Evolutionary conservation across 768 basidiomycete genomes (phyloP).

Genomic region (Rhodosporidiobolus sp.): DNA sequence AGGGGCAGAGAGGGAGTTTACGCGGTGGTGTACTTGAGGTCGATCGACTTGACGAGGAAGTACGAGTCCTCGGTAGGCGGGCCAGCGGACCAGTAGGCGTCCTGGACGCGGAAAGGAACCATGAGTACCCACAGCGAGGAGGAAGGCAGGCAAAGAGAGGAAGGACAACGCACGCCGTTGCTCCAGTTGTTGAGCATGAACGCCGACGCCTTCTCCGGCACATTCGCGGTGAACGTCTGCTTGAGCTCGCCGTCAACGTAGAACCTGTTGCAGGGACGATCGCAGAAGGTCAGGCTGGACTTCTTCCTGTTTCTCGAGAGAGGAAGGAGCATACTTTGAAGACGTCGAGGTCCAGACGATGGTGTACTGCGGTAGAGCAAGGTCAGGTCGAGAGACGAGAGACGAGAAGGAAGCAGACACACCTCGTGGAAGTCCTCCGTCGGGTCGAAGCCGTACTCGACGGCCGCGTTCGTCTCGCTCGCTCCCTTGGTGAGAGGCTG

Average conservation of each 20-base stretch:
- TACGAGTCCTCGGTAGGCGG: slow-evolving; percentile 14
- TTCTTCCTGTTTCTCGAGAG: no score
- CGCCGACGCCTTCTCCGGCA: not conserved
- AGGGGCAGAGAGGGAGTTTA: not conserved
- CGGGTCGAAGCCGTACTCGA: slow-evolving; percentile 13
- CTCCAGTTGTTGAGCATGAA: no score
- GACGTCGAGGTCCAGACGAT: slow-evolving; percentile 1
- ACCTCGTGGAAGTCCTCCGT: slow-evolving; percentile 18
- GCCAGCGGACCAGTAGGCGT: slow-evolving; percentile 3
- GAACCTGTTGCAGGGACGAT: no score
- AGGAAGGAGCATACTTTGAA: no score
- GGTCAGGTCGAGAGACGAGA: not conserved
- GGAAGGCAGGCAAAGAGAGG: not conserved
- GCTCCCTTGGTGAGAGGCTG: not conserved
- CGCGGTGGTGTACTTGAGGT: slow-evolving; percentile 9
- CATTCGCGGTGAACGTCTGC: not conserved
- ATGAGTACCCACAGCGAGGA: no score
- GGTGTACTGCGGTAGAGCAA: slow-evolving; percentile 3
- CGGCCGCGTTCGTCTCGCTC: not conserved
- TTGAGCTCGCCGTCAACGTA: slow-evolving; percentile 18
- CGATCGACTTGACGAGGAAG: not conserved
- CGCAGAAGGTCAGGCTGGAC: no score
- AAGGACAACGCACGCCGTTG: no score
- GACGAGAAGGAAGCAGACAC: not conserved
- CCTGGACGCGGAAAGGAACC: no score